Evolutionary conservation across 129 eudicot species (phyloP).

Genomic region (Oenanthe sinensis): DNA sequence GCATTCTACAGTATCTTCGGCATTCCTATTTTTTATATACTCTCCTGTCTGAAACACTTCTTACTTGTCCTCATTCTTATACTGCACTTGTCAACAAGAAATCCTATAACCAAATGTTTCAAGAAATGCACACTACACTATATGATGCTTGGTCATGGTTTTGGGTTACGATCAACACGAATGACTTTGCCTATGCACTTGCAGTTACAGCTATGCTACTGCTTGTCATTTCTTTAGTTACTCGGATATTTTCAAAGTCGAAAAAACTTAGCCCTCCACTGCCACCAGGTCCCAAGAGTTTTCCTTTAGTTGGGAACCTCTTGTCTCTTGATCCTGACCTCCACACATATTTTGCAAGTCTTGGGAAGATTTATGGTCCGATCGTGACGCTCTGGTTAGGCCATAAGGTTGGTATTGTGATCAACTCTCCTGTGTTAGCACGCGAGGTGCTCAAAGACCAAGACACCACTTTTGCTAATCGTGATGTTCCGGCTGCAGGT

Average conservation of each 20-base stretch:
- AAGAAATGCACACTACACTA: neutral
- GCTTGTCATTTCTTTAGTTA: slow-evolving; percentile 10
- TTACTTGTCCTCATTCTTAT: neutral
- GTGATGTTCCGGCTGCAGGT: slow-evolving; percentile 36
- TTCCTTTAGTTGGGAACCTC: slow-evolving; percentile 55
- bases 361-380: slow-evolving; percentile 41
- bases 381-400: slow-evolving; percentile 52
- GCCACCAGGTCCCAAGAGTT: slow-evolving; percentile 43
- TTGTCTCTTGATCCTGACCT: slow-evolving; percentile 53
- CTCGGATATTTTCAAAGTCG: slow-evolving; percentile 11
- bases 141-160: slow-evolving; percentile 19
- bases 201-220: neutral
- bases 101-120: slow-evolving; percentile 1
- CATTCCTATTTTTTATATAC: neutral
- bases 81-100: neutral
- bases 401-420: slow-evolving; percentile 32
- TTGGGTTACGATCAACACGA: slow-evolving; percentile 4
- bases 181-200: neutral
- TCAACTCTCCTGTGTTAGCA: slow-evolving; percentile 46
- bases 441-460: slow-evolving; percentile 45
- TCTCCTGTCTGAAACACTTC: neutral
- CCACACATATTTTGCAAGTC: slow-evolving; percentile 37
- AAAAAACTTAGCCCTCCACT: slow-evolving; percentile 12
- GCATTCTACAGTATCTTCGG: neutral
- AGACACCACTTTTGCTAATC: slow-evolving; percentile 51